Evolutionary conservation across 768 basidiomycete genomes (phyloP).

Genomic region (Agrocybe praecox): DNA sequence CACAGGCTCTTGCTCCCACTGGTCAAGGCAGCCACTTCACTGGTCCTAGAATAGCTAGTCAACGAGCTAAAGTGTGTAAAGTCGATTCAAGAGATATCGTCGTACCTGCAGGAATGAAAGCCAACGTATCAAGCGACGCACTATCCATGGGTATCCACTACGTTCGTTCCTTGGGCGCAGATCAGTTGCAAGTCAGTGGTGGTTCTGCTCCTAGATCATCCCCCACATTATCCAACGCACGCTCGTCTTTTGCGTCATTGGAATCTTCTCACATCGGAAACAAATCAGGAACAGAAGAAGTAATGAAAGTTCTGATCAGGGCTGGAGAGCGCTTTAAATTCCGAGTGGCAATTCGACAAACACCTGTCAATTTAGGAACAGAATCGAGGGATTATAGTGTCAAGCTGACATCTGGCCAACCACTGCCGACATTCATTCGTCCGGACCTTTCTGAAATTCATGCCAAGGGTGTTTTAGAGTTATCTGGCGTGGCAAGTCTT

Average conservation of each 20-base stretch:
- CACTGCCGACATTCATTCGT: constrained; percentile 58
- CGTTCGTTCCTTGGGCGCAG: constrained; percentile 67
- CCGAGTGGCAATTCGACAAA: constrained; percentile 44
- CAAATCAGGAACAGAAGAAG: constrained; percentile 28
- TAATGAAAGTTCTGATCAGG: constrained; percentile 52
- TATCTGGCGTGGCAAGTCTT: constrained; percentile 53
- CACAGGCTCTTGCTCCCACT: constrained; percentile 41
- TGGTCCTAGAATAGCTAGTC: constrained; percentile 58
- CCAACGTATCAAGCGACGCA: constrained; percentile 58
- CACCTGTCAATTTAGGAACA: constrained; percentile 15
- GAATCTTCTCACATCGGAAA: constrained; percentile 58
- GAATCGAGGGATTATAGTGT: constrained; percentile 44
- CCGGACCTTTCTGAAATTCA: constrained; percentile 48
- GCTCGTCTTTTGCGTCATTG: constrained; percentile 66
- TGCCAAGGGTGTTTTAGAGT: constrained; percentile 53
- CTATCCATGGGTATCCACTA: constrained; percentile 71
- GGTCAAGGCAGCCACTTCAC: constrained; percentile 27
- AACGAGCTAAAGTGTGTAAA: constrained; percentile 60
- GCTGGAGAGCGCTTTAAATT: constrained; percentile 63
- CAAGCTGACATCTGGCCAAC: constrained; percentile 50
- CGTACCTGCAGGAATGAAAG: constrained; percentile 33
- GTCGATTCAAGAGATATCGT: constrained; percentile 16
- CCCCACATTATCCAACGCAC: constrained; percentile 38
- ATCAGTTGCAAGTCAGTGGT: constrained; percentile 30
- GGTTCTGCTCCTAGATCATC: constrained; percentile 26